Percentiles rank a stretch among this genome's conserved stretches.
These are phyloP conservation scores for Cladosporium sp. DNA, from an alignment of 2,329 filamentous ascomycete genomes.

Conservation along the genomic window DNA sequence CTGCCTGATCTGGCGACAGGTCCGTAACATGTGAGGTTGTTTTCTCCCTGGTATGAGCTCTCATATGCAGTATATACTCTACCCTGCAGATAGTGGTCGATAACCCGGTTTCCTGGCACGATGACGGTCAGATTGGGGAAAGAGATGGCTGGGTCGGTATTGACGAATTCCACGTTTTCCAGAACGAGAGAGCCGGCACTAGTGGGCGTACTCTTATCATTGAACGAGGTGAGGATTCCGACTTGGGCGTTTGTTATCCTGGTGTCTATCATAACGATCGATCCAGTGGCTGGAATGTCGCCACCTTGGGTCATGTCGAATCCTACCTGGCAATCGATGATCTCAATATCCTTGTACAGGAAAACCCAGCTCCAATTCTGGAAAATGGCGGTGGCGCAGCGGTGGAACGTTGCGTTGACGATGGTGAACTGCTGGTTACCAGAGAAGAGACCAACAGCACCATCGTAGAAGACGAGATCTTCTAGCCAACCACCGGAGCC, in stretches of 20 bases:
- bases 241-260: conserved; percentile 69
- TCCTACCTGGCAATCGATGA: conserved; percentile 56
- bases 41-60: conserved; percentile 26
- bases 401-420: conserved; percentile 76
- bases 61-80: conserved; percentile 54
- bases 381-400: conserved; percentile 76
- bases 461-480: conserved; percentile 79
- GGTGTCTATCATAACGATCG: conserved; percentile 75
- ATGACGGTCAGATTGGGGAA: conserved; percentile 56
- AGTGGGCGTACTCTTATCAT: conserved; percentile 53
- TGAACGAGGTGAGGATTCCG: conserved; percentile 72
- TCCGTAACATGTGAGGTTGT: conserved; percentile 27
- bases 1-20: conserved; percentile 24
- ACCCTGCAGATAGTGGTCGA: conserved; percentile 69
- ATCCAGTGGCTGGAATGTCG: conserved; percentile 63
- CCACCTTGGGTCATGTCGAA: conserved; percentile 65
- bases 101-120: conserved; percentile 62
- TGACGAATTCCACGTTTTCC: conserved; percentile 81
- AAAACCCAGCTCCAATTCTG: conserved; percentile 94
- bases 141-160: conserved; percentile 58
- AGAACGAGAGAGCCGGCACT: conserved; percentile 79
- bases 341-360: conserved; percentile 70
- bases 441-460: conserved; percentile 71
- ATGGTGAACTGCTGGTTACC: conserved; percentile 86
- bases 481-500: conserved; percentile 73